Evolutionary conservation across 768 basidiomycete genomes (phyloP), one percentile per base, ranked within the genome.

Genomic region (Boletellus sp.): DNA sequence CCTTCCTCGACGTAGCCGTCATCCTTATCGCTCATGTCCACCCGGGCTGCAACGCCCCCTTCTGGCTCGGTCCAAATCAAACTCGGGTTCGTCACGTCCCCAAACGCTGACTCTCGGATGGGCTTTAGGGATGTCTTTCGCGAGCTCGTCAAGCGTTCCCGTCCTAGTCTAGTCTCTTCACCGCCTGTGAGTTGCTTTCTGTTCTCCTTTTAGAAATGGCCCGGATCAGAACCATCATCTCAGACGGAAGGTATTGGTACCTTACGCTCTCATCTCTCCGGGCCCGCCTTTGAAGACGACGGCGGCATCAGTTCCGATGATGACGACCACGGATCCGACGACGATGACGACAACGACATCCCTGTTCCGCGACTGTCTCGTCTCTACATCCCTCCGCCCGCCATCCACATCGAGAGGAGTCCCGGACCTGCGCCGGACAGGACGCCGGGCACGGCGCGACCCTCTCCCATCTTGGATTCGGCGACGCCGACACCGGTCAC

Each of bases 171-270:
- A 4, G 82, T 87, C 12, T 86, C 87, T 35, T 84, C 84, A 1
- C 87, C 89, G 8, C 88, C 91, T 1, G 89, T 90, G 59, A 52
- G 85, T 75, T 26, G 23, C n/a, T 23, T 52, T 34, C 26, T 0
- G 3, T 19, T 17, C 20, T 41, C 32, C 3, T 47, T 39, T 34
- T 38, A 24, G n/a, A 39, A 22, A 9, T 26, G 3, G 12, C 11
- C 33, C 17, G 45, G 7, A 51, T 19, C 16, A 28, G 23, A 42
- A 28, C 28, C 42, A 23, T 47, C 22, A 5, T 28, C 34, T 1
- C 42, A 94, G 90, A 92, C 89, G 10, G 84, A 90, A 68, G 88
- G 91, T 22, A 82, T 93, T 24, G 91, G 91, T 45, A 94, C 92
- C 3, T 71, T 90, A 22, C 85, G 87, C 24, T 85, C 84, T 3